Evolutionary conservation across 2,329 filamentous ascomycete genomes (phyloP), one percentile per base, ranked within the genome.

Genomic region (Neonectria neomacrospora): DNA sequence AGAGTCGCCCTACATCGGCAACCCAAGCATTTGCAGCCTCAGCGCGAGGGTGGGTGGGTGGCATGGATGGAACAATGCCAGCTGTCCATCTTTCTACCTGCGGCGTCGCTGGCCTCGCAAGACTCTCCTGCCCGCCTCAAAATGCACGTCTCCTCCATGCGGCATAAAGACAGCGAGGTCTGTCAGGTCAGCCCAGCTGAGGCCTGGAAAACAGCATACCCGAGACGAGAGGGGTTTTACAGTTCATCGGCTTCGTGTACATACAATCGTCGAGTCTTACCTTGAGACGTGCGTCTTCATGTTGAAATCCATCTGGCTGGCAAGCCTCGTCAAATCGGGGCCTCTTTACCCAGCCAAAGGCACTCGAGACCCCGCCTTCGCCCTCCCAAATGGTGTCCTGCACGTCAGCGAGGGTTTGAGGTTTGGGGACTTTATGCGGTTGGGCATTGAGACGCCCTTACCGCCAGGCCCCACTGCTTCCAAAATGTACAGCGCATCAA

Each of bases 401-500:
- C 70, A 70, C 66, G 60, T 66, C 58, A 67, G 62, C 34, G 42
- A 52, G 26, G 56, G 58, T 58, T 62, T 61, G 56, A 58, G 64
- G 61, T 66, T 65, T 60, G 65, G 66, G 59, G 64, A 67, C 67
- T 67, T 72, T 63, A 74, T 77, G 74, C 76, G 75, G 82, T 85
- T 85, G 83, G 83, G 82, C 79, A 83, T 72, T 76, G 79, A 81
- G 77, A 77, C 80, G 78, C 79, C 76, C 63, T 78, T 80, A 73
- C 79, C 79, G 78, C 80, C 68, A 78, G 75, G 76, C 77, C 75
- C 75, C 75, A 76, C 71, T 71, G 68, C 74, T 70, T 63, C 73
- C 73, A 68, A 65, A 73, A 76, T 81, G 82, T 79, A 85, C 83
- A 85, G 81, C 83, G 78, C 83, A 85, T 73, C 67, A 67, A 73